Evolutionary conservation across 441 rosid species (phyloP).

Genomic region (Daphne laureola): DNA sequence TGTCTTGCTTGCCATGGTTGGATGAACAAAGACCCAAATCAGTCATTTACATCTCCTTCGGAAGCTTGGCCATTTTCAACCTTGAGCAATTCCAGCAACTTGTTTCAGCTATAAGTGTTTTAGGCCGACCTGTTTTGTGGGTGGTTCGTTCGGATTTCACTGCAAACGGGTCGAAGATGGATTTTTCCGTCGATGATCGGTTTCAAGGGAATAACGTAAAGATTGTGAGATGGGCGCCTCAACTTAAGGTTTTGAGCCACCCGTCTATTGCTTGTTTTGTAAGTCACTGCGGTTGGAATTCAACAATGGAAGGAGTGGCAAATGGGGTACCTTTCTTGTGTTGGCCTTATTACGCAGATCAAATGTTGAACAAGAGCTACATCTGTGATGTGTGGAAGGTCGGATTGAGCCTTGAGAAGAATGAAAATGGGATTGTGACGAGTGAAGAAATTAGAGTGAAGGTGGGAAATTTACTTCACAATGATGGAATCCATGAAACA

Average conservation of each 20-base stretch:
- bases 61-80: no score
- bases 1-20: constrained; percentile 22
- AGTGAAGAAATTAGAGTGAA: constrained; percentile 18
- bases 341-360: constrained; percentile 24
- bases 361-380: constrained; percentile 18
- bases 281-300: constrained; percentile 26
- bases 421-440: constrained; percentile 13
- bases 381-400: constrained; percentile 25
- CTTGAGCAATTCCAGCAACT: no score
- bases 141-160: constrained; percentile 4
- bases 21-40: constrained; percentile 17
- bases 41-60: no score
- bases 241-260: not conserved
- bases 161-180: not conserved
- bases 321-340: constrained; percentile 21
- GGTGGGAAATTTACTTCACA: constrained; percentile 14
- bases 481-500: constrained; percentile 1
- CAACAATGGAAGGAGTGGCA: constrained; percentile 7
- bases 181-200: constrained; percentile 15
- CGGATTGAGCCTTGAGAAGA: constrained; percentile 13
- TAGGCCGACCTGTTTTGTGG: constrained; percentile 22
- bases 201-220: constrained; percentile 13
- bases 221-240: constrained; percentile 10
- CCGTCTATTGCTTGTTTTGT: constrained; percentile 20
- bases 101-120: constrained; percentile 16